These are phyloP conservation scores for Phytophthora citrophthora DNA, from an alignment of 352 stramenopile species.

Conservation along the genomic window DNA sequence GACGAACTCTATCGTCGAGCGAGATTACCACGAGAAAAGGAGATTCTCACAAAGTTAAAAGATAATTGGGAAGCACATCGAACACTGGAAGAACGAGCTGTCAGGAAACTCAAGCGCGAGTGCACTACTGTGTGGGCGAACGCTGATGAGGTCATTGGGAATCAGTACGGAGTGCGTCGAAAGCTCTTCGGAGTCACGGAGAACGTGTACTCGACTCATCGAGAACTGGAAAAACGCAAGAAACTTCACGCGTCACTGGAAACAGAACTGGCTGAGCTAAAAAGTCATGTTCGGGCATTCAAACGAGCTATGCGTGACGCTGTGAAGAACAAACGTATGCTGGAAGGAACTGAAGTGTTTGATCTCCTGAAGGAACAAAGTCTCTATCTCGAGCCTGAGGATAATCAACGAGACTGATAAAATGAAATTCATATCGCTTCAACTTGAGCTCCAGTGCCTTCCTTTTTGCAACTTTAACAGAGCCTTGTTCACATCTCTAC, in stretches of 20 bases:
- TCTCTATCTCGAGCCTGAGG: conserved; percentile 36
- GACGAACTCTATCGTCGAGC: conserved; percentile 68
- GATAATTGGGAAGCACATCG: conserved; percentile 59
- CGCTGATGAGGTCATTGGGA: conserved; percentile 50
- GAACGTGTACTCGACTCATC: conserved; percentile 69
- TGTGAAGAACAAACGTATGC: conserved; percentile 47
- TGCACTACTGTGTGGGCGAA: conserved; percentile 35
- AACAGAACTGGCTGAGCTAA: conserved; percentile 41
- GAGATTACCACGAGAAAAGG: conserved; percentile 52
- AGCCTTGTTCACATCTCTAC: conserved; percentile 18
- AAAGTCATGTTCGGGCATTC: conserved; percentile 42
- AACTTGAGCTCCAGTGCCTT: conserved; percentile 1
- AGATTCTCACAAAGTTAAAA: conserved; percentile 47
- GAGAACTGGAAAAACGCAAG: conserved; percentile 46
- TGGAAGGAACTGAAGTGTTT: conserved; percentile 61
- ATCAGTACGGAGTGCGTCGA: conserved; percentile 44
- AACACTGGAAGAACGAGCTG: conserved; percentile 50
- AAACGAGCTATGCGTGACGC: conserved; percentile 50
- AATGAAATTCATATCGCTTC: neutral
- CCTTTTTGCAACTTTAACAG: conserved; percentile 13
- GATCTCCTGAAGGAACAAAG: conserved; percentile 52
- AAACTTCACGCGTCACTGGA: conserved; percentile 40
- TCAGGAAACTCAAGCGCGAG: conserved; percentile 54
- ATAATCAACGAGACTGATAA: conserved; percentile 43
- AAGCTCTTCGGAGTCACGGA: conserved; percentile 76